A percentile compares a stretch with the other conserved stretches of the same genome.
These are phyloP conservation scores for Elsinoe australis DNA, from an alignment of 2,329 filamentous ascomycete genomes.

Conservation along the genomic window DNA sequence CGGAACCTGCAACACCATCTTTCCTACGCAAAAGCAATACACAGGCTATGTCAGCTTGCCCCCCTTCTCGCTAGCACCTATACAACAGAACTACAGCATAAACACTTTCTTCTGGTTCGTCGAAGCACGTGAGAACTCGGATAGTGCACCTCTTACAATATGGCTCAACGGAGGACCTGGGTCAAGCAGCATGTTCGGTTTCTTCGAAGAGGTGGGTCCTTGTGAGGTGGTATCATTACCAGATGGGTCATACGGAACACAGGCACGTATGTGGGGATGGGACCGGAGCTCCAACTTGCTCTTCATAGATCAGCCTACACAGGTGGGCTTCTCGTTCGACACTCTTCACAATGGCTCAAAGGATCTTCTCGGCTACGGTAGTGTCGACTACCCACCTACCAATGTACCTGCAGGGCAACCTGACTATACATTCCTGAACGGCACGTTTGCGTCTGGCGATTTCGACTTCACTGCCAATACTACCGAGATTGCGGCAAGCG, in stretches of 20 bases:
- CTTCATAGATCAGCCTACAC: constrained; percentile 58
- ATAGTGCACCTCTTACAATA: constrained; percentile 49
- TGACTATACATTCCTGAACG: constrained; percentile 47
- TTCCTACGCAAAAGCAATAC: constrained; percentile 47
- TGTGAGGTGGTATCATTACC: constrained; percentile 37
- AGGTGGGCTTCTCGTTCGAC: constrained; percentile 64
- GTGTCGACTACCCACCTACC: constrained; percentile 35
- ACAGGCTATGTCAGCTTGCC: constrained; percentile 49
- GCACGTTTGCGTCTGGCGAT: constrained; percentile 56
- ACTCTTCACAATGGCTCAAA: constrained; percentile 54
- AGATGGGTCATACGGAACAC: constrained; percentile 45
- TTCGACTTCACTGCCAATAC: constrained; percentile 28
- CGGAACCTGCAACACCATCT: constrained; percentile 51
- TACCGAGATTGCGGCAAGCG: constrained; percentile 33
- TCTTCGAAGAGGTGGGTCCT: constrained; percentile 54
- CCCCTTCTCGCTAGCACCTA: constrained; percentile 39
- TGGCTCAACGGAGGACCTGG: constrained; percentile 64
- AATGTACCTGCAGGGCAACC: constrained; percentile 31
- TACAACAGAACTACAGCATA: constrained; percentile 43
- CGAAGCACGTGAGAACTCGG: constrained; percentile 42
- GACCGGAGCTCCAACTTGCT: constrained; percentile 53
- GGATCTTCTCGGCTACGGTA: constrained; percentile 37
- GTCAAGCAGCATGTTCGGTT: constrained; percentile 55
- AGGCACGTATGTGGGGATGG: constrained; percentile 57
- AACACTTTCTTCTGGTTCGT: constrained; percentile 54